Conservation (phyloP, 441 rosid species). For the Euphorbia schlechtendalii region DNA sequence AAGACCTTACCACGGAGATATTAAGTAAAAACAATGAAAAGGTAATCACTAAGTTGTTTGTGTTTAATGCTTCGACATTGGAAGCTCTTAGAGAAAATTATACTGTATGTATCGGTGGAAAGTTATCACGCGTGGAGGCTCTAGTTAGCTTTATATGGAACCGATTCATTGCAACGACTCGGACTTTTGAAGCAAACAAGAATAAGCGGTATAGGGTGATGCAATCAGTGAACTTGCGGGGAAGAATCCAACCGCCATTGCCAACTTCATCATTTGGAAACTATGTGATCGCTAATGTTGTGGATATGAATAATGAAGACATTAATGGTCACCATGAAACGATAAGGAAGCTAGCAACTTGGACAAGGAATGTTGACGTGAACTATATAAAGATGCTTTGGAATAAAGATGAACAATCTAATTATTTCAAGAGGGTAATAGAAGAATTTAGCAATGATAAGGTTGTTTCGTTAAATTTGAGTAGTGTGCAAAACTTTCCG, state of each 20-base stretch:
- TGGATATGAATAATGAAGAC: not conserved
- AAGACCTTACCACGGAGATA: not conserved
- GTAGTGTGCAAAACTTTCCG: constrained; percentile 18
- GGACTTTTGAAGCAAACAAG: not conserved
- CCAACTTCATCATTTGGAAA: not conserved
- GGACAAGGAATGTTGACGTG: not conserved
- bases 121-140: not conserved
- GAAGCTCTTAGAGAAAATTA: not conserved
- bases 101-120: not conserved
- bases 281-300: not conserved
- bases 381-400: not conserved
- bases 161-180: not conserved
- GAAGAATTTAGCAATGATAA: not conserved
- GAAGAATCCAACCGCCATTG: not conserved
- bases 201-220: not conserved
- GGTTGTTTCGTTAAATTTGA: constrained; percentile 11
- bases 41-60: constrained; percentile 13
- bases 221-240: not conserved
- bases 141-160: constrained; percentile 4
- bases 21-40: not conserved
- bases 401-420: not conserved
- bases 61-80: constrained; percentile 8
- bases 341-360: not conserved
- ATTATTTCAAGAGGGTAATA: not conserved
- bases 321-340: not conserved